Conservation (phyloP, 2,329 filamentous ascomycete species). For the Pestalotiopsis sp. region DNA sequence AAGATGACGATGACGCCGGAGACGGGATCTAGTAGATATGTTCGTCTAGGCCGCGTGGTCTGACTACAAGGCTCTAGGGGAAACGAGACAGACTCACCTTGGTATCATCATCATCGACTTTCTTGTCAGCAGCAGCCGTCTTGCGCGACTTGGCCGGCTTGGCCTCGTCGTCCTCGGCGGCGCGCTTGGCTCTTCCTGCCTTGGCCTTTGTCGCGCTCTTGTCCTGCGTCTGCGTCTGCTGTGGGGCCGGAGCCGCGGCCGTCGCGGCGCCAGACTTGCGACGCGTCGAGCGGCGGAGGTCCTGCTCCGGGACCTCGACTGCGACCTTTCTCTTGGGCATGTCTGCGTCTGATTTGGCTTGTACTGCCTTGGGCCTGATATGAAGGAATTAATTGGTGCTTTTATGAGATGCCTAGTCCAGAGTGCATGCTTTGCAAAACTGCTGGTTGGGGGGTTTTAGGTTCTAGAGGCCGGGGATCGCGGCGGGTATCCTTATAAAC, state of each 20-base stretch:
- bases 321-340: neutral
- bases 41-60: neutral
- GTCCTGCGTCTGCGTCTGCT: neutral
- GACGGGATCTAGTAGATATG: neutral
- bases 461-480: too few species aligned
- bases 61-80: neutral
- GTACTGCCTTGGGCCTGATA: too few species aligned
- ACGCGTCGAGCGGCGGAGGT: constrained; percentile 7
- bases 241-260: neutral
- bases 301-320: neutral
- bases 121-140: neutral
- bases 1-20: neutral
- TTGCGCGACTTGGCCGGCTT: neutral
- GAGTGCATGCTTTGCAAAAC: too few species aligned
- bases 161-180: neutral
- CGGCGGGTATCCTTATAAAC: too few species aligned
- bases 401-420: neutral
- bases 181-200: neutral
- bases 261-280: constrained; percentile 2
- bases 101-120: neutral
- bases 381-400: too few species aligned
- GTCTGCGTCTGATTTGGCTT: neutral
- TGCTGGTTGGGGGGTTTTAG: too few species aligned
- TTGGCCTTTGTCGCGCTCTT: neutral
- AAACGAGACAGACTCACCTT: neutral